phyloP scores from a whole-genome alignment of 495 filamentous ascomycete species.

The Penicillium manginii region DNA sequence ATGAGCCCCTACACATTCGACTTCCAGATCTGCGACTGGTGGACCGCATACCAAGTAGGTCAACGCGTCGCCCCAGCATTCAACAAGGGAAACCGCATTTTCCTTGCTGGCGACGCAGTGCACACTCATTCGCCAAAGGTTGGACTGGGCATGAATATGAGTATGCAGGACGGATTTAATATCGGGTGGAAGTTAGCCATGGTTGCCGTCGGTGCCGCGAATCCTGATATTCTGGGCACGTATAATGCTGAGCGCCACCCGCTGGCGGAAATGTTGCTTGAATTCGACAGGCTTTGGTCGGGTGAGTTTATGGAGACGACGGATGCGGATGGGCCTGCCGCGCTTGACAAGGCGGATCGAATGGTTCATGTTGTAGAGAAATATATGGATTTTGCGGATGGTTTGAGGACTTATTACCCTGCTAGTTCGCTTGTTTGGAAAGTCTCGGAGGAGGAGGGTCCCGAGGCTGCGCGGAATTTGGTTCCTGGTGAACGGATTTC shows the following conservation, averaged over 20 bases:
- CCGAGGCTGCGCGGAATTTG: conserved; percentile 35
- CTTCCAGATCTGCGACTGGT: conserved; percentile 60
- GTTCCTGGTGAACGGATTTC: conserved; percentile 55
- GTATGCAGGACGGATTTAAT: conserved; percentile 79
- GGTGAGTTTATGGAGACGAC: conserved; percentile 22
- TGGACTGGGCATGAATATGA: conserved; percentile 86
- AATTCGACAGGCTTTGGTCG: conserved; percentile 60
- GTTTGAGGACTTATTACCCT: conserved; percentile 40
- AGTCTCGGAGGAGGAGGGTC: conserved; percentile 19
- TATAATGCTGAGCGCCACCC: conserved; percentile 72
- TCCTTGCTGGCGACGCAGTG: conserved; percentile 79
- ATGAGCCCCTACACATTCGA: conserved; percentile 63
- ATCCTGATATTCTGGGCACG: conserved; percentile 63
- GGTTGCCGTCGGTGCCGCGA: conserved; percentile 61
- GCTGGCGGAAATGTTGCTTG: conserved; percentile 70
- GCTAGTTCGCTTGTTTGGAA: conserved; percentile 35
- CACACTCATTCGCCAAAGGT: conserved; percentile 85
- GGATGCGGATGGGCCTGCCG: not conserved
- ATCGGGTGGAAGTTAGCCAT: conserved; percentile 80
- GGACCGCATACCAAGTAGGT: conserved; percentile 67
- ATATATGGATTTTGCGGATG: conserved; percentile 41
- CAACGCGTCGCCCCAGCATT: conserved; percentile 73
- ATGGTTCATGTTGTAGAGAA: conserved; percentile 34
- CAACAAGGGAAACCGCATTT: conserved; percentile 68
- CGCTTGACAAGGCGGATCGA: conserved; percentile 17